These are phyloP conservation scores for Ogataea nakhonphanomensis DNA, from an alignment of 805 yeast genomes.

Conservation along the genomic window DNA sequence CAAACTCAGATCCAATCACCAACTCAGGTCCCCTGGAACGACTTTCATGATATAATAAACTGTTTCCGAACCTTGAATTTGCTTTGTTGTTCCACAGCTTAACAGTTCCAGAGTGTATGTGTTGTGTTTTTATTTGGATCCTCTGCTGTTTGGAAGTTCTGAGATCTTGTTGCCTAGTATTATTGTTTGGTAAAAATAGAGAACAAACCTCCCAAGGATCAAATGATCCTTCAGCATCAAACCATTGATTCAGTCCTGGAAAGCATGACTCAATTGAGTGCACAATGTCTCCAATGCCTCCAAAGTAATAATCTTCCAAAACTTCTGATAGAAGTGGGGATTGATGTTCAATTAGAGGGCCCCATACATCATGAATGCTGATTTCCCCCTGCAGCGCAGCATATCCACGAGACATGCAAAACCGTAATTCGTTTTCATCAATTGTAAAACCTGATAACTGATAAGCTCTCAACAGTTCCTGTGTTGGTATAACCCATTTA, in stretches of 20 bases:
- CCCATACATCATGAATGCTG: slow-evolving; percentile 8
- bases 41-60: slow-evolving; percentile 42
- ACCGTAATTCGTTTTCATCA: slow-evolving; percentile 32
- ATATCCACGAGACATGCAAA: slow-evolving; percentile 55
- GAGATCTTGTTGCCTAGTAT: neutral
- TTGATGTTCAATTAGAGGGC: slow-evolving; percentile 16
- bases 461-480: slow-evolving; percentile 42
- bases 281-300: slow-evolving; percentile 50
- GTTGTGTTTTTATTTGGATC: neutral
- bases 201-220: slow-evolving; percentile 38
- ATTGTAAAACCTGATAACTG: slow-evolving; percentile 36
- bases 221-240: slow-evolving; percentile 24
- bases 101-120: neutral
- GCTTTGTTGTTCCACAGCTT: slow-evolving; percentile 3
- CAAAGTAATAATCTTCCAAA: slow-evolving; percentile 47
- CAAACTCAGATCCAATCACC: slow-evolving; percentile 52
- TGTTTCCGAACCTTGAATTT: slow-evolving; percentile 45
- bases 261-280: slow-evolving; percentile 39
- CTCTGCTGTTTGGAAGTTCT: neutral
- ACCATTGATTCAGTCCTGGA: slow-evolving; percentile 39
- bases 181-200: slow-evolving; percentile 8
- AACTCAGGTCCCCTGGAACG: slow-evolving; percentile 34
- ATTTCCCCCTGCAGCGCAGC: slow-evolving; percentile 50
- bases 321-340: slow-evolving; percentile 44
- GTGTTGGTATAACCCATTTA: slow-evolving; percentile 42